Evolutionary conservation across 1,284 basidiomycete genomes (phyloP).

Genomic region (Papiliotrema flavescens): DNA sequence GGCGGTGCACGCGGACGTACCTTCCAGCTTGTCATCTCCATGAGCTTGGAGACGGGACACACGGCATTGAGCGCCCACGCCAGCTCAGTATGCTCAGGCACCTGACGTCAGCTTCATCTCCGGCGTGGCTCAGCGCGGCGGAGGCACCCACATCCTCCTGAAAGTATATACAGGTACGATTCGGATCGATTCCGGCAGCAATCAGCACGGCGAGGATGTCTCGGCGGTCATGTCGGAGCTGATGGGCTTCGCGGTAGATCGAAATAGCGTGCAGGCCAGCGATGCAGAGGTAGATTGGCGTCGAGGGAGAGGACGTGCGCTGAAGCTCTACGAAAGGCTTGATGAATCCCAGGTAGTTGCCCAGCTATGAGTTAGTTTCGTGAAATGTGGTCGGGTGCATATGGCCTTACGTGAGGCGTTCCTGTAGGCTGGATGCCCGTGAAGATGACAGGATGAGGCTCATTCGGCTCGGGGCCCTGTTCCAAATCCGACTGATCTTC

Average conservation of each 20-base stretch:
- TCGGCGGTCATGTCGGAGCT: conserved; percentile 61
- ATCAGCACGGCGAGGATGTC: conserved; percentile 81
- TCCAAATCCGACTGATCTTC: background rate
- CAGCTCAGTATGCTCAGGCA: conserved; percentile 79
- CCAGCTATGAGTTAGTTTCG: conserved; percentile 58
- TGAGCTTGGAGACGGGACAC: conserved; percentile 74
- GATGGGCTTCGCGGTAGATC: conserved; percentile 72
- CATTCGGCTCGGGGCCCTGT: too few species aligned
- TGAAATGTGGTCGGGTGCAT: background rate
- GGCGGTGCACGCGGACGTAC: conserved; percentile 48
- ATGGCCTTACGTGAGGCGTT: conserved; percentile 65
- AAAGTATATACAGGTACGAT: conserved; percentile 73
- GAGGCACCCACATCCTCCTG: conserved; percentile 71
- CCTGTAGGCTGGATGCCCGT: conserved; percentile 62
- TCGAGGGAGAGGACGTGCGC: conserved; percentile 56
- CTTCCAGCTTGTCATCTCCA: conserved; percentile 96
- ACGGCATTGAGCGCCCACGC: conserved; percentile 87
- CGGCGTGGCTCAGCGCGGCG: background rate
- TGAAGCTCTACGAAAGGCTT: conserved; percentile 57
- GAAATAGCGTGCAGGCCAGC: conserved; percentile 92
- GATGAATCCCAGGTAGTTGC: conserved; percentile 75
- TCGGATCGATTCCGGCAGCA: conserved; percentile 78
- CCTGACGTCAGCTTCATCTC: conserved; percentile 52
- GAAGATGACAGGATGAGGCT: conserved; percentile 39
- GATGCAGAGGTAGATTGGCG: conserved; percentile 75